These are phyloP conservation scores for Pyrrhoderma lamaoense DNA, from an alignment of 1,284 basidiomycete genomes.

Conservation along the genomic window DNA sequence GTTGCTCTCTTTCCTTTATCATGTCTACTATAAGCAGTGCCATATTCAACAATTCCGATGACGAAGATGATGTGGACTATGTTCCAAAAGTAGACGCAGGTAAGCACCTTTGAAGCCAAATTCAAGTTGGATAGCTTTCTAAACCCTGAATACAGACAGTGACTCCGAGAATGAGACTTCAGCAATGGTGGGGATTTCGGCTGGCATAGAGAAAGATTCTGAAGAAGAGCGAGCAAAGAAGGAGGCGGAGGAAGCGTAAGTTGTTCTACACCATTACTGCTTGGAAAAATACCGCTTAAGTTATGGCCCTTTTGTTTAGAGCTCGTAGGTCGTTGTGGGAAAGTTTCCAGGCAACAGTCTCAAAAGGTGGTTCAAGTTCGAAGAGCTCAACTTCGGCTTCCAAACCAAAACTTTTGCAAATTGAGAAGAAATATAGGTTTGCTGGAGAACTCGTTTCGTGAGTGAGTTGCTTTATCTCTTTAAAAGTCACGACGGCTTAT, in stretches of 20 bases:
- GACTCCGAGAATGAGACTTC: slow-evolving; percentile 26
- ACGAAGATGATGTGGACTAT: slow-evolving; percentile 61
- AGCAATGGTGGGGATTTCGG: slow-evolving; percentile 19
- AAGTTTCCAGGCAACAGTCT: slow-evolving; percentile 49
- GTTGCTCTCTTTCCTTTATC: neutral
- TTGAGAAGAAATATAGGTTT: slow-evolving; percentile 62
- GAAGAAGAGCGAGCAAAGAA: slow-evolving; percentile 39
- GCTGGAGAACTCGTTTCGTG: slow-evolving; percentile 69
- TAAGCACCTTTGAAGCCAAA: slow-evolving; percentile 20
- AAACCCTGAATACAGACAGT: too few species aligned
- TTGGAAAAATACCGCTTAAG: too few species aligned
- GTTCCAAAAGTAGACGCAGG: slow-evolving; percentile 42
- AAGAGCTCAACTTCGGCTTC: slow-evolving; percentile 16
- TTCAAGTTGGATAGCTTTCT: too few species aligned
- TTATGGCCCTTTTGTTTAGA: slow-evolving; percentile 25
- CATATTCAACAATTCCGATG: slow-evolving; percentile 28
- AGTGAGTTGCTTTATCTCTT: slow-evolving; percentile 26
- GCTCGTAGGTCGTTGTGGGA: slow-evolving; percentile 50
- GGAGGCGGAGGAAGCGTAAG: slow-evolving; percentile 7
- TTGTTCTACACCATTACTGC: neutral
- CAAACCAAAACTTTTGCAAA: slow-evolving; percentile 43
- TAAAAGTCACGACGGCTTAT: neutral
- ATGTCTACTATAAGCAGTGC: slow-evolving; percentile 14
- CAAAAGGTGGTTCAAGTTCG: slow-evolving; percentile 19
- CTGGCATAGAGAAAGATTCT: slow-evolving; percentile 27